Conservation (phyloP, 2,329 filamentous ascomycete species). For the Xylariaceae sp. region DNA sequence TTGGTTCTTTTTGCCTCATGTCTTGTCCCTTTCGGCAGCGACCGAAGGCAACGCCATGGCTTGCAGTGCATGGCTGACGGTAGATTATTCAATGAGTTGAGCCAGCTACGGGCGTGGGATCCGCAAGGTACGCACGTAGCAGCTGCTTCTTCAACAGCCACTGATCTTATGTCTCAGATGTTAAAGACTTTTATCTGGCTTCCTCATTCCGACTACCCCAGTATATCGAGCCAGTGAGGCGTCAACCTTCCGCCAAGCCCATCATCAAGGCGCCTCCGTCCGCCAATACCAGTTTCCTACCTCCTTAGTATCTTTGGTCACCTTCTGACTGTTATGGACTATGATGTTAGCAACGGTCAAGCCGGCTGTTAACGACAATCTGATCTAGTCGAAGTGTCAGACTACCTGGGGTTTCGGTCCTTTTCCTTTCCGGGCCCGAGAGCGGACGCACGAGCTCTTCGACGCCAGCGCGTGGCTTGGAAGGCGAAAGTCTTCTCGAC, state of each 20-base stretch:
- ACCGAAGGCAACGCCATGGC: slow-evolving; percentile 25
- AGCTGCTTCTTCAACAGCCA: slow-evolving; percentile 27
- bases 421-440: slow-evolving; percentile 13
- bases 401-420: slow-evolving; percentile 12
- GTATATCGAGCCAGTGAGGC: slow-evolving; percentile 18
- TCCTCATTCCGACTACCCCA: slow-evolving; percentile 2
- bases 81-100: slow-evolving; percentile 12
- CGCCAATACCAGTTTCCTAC: slow-evolving; percentile 2
- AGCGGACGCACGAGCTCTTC: slow-evolving; percentile 5
- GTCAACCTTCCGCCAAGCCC: slow-evolving; percentile 17
- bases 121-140: slow-evolving; percentile 31
- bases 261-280: slow-evolving; percentile 15
- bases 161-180: slow-evolving; percentile 26
- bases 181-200: slow-evolving; percentile 4
- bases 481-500: too few species aligned
- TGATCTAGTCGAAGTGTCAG: slow-evolving; percentile 5
- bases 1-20: background rate
- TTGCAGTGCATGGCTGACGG: slow-evolving; percentile 16
- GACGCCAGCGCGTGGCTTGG: background rate
- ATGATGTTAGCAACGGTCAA: background rate
- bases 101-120: slow-evolving; percentile 19
- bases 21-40: slow-evolving; percentile 25
- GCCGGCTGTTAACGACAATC: slow-evolving; percentile 10
- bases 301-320: too few species aligned
- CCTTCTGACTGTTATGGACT: too few species aligned